Evolutionary conservation across 2,329 filamentous ascomycete genomes (phyloP).

Genomic region (Stemphylium vesicarium): DNA sequence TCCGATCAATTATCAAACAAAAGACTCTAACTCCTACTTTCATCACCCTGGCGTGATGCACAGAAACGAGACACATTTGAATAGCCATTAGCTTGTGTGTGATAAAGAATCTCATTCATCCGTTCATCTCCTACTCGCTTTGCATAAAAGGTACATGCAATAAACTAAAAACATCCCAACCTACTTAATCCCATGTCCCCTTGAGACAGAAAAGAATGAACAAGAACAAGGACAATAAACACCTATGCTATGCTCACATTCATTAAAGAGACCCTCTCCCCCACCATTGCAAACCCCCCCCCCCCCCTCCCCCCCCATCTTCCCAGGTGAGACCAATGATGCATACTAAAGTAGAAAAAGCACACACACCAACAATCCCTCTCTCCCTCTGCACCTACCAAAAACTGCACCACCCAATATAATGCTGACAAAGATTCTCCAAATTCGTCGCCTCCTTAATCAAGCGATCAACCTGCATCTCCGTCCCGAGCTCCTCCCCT

Average conservation of each 20-base stretch:
- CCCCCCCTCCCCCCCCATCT: too few relatives aligned
- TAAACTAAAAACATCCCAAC: background rate
- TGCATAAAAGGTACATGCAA: background rate
- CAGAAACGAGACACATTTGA: too few relatives aligned
- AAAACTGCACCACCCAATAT: conserved; percentile 99
- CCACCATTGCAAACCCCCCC: background rate
- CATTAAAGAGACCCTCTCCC: background rate
- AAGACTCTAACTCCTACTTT: too few relatives aligned
- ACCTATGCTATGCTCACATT: conserved; percentile 5
- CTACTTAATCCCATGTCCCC: background rate
- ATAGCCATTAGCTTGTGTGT: too few relatives aligned
- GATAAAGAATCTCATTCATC: too few relatives aligned
- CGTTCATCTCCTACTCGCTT: too few relatives aligned
- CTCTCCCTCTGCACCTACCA: conserved; percentile 65
- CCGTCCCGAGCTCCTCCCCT: conserved; percentile 76
- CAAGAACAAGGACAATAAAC: background rate
- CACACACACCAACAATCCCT: background rate
- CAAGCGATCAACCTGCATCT: conserved; percentile 90
- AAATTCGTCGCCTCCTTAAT: conserved; percentile 94
- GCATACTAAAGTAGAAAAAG: background rate
- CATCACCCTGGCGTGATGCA: too few relatives aligned
- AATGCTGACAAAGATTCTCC: conserved; percentile 98
- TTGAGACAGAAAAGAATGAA: background rate
- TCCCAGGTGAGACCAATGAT: background rate
- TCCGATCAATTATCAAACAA: too few relatives aligned